phyloP scores from a whole-genome alignment of 1,284 basidiomycete genomes.

The Apiotrichum gracile region DNA sequence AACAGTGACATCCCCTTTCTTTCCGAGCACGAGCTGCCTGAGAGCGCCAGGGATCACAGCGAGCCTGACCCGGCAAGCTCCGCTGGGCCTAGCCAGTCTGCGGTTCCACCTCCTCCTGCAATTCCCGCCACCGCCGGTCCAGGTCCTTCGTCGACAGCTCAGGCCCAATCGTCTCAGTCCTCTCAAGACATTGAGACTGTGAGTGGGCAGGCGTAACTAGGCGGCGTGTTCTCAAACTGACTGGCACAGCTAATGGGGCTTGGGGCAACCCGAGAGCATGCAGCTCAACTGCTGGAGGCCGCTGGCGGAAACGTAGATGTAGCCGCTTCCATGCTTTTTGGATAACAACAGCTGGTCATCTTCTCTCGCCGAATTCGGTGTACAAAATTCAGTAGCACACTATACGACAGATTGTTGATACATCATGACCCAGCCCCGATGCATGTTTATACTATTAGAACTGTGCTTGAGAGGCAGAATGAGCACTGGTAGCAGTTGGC shows the following conservation, averaged over 20 bases:
- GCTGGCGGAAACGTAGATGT: constrained; percentile 80
- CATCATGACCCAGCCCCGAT: not conserved
- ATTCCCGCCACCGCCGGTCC: not conserved
- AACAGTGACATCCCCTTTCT: constrained; percentile 80
- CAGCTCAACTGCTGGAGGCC: constrained; percentile 68
- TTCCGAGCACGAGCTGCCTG: constrained; percentile 87
- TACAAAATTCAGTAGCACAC: not conserved
- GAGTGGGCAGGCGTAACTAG: no score
- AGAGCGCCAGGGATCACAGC: constrained; percentile 50
- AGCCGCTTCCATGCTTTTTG: constrained; percentile 82
- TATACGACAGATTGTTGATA: not conserved
- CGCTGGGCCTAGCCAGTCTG: not conserved
- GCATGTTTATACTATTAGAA: not conserved
- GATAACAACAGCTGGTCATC: constrained; percentile 11
- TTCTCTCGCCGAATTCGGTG: no score
- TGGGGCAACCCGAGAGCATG: constrained; percentile 68
- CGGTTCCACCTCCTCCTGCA: not conserved
- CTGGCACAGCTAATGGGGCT: constrained; percentile 45
- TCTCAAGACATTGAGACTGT: constrained; percentile 26
- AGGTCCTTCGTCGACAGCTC: not conserved
- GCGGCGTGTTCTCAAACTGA: constrained; percentile 4
- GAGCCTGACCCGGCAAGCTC: constrained; percentile 46
- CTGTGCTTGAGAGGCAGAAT: no score
- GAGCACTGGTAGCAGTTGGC: no score
- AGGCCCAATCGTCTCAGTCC: not conserved